These are phyloP conservation scores for Corynascus novoguineensis DNA, from an alignment of 495 filamentous ascomycete genomes.

Conservation along the genomic window DNA sequence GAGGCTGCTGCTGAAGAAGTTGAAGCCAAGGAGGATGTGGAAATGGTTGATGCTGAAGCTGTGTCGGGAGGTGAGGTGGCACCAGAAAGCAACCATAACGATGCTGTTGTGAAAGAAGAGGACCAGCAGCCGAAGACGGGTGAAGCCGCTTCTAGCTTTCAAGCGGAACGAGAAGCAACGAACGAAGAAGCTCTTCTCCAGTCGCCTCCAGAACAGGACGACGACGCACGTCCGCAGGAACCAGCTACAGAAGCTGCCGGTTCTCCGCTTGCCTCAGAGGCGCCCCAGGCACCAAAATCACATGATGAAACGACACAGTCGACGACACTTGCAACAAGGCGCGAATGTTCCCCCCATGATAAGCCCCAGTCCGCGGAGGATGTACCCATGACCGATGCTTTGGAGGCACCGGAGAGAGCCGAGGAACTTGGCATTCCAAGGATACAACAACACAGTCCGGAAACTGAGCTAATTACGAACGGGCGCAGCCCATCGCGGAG, in stretches of 20 bases:
- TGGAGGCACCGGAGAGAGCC: slow-evolving; percentile 14
- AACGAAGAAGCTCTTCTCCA: neutral
- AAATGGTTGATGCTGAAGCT: slow-evolving; percentile 33
- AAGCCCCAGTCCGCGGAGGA: slow-evolving; percentile 43
- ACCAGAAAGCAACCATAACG: slow-evolving; percentile 1
- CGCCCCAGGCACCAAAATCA: neutral
- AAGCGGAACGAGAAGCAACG: neutral
- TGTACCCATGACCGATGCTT: slow-evolving; percentile 42
- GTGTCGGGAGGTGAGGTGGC: slow-evolving; percentile 19
- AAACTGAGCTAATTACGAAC: slow-evolving; percentile 36
- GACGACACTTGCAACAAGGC: neutral
- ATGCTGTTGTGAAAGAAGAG: neutral
- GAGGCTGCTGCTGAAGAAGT: slow-evolving; percentile 17
- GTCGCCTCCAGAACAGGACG: neutral
- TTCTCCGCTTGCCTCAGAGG: too few species aligned
- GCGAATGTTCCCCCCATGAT: slow-evolving; percentile 8
- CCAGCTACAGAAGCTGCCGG: neutral
- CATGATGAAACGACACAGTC: neutral
- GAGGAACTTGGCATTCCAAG: neutral
- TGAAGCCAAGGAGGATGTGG: slow-evolving; percentile 17
- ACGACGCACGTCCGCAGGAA: neutral
- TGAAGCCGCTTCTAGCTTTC: neutral
- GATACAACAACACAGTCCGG: slow-evolving; percentile 26
- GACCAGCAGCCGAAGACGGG: neutral
- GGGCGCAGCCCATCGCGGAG: slow-evolving; percentile 41